These are phyloP conservation scores for Cadophora luteo-olivacea DNA, from an alignment of 2,329 filamentous ascomycete species.

Conservation along the genomic window DNA sequence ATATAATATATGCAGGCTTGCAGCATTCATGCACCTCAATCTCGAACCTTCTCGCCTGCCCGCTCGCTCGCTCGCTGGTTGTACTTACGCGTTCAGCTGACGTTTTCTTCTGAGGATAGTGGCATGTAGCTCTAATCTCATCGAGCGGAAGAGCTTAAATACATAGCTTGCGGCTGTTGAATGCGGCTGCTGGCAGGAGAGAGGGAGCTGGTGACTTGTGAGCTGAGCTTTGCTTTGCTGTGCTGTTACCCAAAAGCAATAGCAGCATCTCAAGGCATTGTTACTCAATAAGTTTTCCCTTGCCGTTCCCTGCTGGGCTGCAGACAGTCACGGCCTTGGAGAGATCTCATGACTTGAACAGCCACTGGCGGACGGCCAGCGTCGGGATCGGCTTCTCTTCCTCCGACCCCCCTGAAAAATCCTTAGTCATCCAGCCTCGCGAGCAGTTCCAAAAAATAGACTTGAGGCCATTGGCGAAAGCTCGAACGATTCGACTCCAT, in stretches of 20 bases:
- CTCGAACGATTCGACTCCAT: constrained; percentile 7
- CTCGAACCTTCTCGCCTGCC: constrained; percentile 19
- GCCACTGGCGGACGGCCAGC: constrained; percentile 17
- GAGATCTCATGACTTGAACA: constrained; percentile 28
- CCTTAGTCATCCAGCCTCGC: constrained; percentile 10
- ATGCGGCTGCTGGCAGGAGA: constrained; percentile 20
- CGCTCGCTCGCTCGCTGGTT: not conserved
- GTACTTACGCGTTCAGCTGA: constrained; percentile 38
- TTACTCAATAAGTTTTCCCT: constrained; percentile 13
- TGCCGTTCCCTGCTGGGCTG: constrained; percentile 15
- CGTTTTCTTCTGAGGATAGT: constrained; percentile 18
- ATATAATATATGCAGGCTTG: constrained; percentile 31
- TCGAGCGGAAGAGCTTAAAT: constrained; percentile 21
- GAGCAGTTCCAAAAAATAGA: constrained; percentile 12
- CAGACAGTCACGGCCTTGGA: not conserved
- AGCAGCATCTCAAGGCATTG: constrained; percentile 22
- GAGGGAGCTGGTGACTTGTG: constrained; percentile 27
- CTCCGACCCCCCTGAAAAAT: constrained; percentile 13
- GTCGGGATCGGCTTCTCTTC: not conserved
- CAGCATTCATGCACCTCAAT: constrained; percentile 34
- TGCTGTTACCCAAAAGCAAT: constrained; percentile 5
- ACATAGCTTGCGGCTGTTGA: constrained; percentile 24
- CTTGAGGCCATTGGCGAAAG: constrained; percentile 14
- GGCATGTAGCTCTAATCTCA: constrained; percentile 14
- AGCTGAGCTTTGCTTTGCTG: constrained; percentile 33